A percentile compares a stretch with the other conserved stretches of the same genome.
phyloP scores from a whole-genome alignment of 2,329 filamentous ascomycete species.

The Thielaviopsis ethacetica region DNA sequence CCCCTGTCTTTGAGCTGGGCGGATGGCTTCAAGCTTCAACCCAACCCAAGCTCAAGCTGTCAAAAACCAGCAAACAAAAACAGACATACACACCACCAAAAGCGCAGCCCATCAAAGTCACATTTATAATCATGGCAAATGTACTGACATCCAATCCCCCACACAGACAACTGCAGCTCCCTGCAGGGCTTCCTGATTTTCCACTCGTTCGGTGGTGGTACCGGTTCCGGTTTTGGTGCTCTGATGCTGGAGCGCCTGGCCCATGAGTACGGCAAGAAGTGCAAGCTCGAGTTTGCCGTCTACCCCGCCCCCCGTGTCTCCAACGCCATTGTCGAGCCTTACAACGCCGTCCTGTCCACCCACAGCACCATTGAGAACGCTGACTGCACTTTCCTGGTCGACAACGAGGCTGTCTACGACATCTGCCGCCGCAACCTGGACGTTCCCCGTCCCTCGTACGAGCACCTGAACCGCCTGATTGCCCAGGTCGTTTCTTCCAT shows the following conservation, averaged over 20 bases:
- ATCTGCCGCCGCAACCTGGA: conserved; percentile 59
- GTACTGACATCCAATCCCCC: conserved; percentile 13
- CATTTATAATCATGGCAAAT: not conserved
- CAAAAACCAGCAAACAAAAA: too few relatives aligned
- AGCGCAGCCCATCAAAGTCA: too few relatives aligned
- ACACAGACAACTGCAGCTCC: conserved; percentile 53
- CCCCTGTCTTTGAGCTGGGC: not conserved
- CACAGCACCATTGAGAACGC: conserved; percentile 64
- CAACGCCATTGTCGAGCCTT: conserved; percentile 56
- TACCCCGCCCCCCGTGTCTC: conserved; percentile 56
- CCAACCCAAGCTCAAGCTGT: not conserved
- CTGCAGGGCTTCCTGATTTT: conserved; percentile 61
- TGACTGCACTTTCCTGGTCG: conserved; percentile 64
- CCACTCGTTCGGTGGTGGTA: conserved; percentile 60
- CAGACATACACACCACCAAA: not conserved
- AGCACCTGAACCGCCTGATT: conserved; percentile 58
- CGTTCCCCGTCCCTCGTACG: conserved; percentile 50
- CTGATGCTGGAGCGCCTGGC: conserved; percentile 56
- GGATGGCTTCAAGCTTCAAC: too few relatives aligned
- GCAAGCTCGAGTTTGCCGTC: conserved; percentile 58
- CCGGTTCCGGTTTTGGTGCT: conserved; percentile 56
- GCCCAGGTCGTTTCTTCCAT: conserved; percentile 62
- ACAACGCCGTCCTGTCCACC: conserved; percentile 57
- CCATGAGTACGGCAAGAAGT: conserved; percentile 63
- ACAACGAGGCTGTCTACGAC: conserved; percentile 61